phyloP scores from a whole-genome alignment of 2,329 filamentous ascomycete genomes.

The Aquanectria penicillioides region DNA sequence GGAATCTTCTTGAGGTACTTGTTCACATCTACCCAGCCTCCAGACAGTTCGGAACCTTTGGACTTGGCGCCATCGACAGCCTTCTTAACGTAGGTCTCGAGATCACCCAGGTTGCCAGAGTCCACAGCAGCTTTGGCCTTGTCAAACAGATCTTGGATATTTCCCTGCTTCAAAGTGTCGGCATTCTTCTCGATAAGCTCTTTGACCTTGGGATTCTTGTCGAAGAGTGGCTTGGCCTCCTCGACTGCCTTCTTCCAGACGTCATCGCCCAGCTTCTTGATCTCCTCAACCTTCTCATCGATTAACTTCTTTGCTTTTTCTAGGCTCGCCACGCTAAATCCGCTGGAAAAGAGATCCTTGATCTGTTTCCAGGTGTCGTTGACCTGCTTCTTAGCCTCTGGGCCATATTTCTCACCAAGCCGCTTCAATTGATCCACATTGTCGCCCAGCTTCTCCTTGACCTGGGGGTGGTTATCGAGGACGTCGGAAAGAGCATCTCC shows the following conservation, averaged over 20 bases:
- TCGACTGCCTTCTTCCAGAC: slow-evolving; percentile 78
- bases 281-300: slow-evolving; percentile 74
- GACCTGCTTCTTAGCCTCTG: slow-evolving; percentile 80
- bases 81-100: slow-evolving; percentile 48
- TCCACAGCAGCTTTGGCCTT: slow-evolving; percentile 70
- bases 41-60: slow-evolving; percentile 49
- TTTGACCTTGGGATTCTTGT: slow-evolving; percentile 82
- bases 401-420: slow-evolving; percentile 75
- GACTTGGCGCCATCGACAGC: slow-evolving; percentile 56
- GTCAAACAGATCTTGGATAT: slow-evolving; percentile 70
- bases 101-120: slow-evolving; percentile 65
- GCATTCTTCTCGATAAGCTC: slow-evolving; percentile 77
- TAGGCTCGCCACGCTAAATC: slow-evolving; percentile 62
- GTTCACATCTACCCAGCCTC: slow-evolving; percentile 61
- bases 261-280: slow-evolving; percentile 75
- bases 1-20: slow-evolving; percentile 74
- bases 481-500: slow-evolving; percentile 72
- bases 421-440: slow-evolving; percentile 75
- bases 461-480: slow-evolving; percentile 76
- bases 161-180: slow-evolving; percentile 73
- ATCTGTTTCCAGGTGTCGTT: slow-evolving; percentile 77
- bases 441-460: slow-evolving; percentile 78
- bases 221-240: slow-evolving; percentile 75
- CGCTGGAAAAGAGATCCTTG: slow-evolving; percentile 69
- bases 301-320: slow-evolving; percentile 70